Evolutionary conservation across 495 filamentous ascomycete species (phyloP).

Genomic region (Gamarada debralockiae): DNA sequence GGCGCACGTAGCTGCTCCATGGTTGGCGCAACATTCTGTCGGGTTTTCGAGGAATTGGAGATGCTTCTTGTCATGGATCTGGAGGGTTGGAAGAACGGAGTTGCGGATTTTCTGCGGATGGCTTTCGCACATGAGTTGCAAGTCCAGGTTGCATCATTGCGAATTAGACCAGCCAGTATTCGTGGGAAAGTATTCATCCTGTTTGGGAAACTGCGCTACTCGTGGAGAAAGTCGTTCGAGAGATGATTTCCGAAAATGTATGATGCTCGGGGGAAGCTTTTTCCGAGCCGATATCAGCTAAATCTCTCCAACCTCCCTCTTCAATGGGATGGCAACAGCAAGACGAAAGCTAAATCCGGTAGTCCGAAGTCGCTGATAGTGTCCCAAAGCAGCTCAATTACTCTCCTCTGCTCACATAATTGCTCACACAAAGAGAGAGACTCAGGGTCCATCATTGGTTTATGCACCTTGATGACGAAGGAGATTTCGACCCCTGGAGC

Average conservation of each 20-base stretch:
- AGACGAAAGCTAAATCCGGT: too few species aligned
- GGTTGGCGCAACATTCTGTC: constrained; percentile 34
- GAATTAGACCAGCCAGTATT: constrained; percentile 7
- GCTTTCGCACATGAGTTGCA: constrained; percentile 22
- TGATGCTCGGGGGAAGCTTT: constrained; percentile 5
- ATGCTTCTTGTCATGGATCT: constrained; percentile 15
- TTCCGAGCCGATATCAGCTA: not conserved
- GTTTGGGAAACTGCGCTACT: not conserved
- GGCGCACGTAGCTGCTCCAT: constrained; percentile 53
- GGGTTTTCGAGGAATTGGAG: constrained; percentile 17
- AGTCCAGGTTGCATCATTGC: constrained; percentile 20
- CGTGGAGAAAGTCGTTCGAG: not conserved
- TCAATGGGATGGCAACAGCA: too few species aligned
- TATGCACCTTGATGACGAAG: constrained; percentile 4
- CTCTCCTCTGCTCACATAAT: not conserved
- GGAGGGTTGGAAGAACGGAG: constrained; percentile 20
- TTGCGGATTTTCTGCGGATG: not conserved
- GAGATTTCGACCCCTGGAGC: not conserved
- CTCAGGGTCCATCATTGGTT: not conserved
- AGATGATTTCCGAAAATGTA: constrained; percentile 12
- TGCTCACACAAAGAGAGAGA: too few species aligned
- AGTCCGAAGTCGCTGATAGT: not conserved
- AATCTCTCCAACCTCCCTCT: too few species aligned
- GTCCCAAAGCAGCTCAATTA: not conserved
- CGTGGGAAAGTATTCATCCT: constrained; percentile 21